A percentile compares a stretch with the other conserved stretches of the same genome.
Evolutionary conservation across 495 filamentous ascomycete species (phyloP).

Genomic region (Hypoxylon intermedium): DNA sequence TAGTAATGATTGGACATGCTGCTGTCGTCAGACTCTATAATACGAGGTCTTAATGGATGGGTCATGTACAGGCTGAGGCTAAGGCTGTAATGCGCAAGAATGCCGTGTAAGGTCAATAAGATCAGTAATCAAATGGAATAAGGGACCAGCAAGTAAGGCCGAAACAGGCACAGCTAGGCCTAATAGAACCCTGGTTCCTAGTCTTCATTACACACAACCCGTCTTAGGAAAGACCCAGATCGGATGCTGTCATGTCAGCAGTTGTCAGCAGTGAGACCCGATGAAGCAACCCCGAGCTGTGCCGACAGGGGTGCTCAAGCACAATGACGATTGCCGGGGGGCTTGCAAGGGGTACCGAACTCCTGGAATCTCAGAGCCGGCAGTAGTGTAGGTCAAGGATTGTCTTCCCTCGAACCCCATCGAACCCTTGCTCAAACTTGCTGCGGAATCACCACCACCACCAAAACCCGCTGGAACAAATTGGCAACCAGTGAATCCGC

Average conservation of each 20-base stretch:
- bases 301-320: slow-evolving; percentile 8
- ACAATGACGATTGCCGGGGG: slow-evolving; percentile 1
- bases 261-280: slow-evolving; percentile 1
- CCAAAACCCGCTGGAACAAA: no score
- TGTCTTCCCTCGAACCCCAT: no score
- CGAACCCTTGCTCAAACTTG: no score
- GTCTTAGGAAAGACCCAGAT: neutral
- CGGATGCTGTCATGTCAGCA: slow-evolving; percentile 5
- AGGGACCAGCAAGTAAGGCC: neutral
- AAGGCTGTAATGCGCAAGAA: slow-evolving; percentile 17
- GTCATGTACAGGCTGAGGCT: slow-evolving; percentile 16
- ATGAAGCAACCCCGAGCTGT: no score
- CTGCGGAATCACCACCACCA: no score
- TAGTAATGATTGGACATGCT: neutral
- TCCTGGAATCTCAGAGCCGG: slow-evolving; percentile 20
- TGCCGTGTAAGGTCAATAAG: slow-evolving; percentile 25
- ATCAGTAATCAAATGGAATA: slow-evolving; percentile 36
- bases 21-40: neutral
- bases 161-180: slow-evolving; percentile 2
- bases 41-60: slow-evolving; percentile 7
- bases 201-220: slow-evolving; percentile 3
- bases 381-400: no score
- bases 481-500: no score
- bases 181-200: neutral
- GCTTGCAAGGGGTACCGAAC: slow-evolving; percentile 28